Conservation (phyloP, 306 rosid species). For the Ormosia emarginata region DNA sequence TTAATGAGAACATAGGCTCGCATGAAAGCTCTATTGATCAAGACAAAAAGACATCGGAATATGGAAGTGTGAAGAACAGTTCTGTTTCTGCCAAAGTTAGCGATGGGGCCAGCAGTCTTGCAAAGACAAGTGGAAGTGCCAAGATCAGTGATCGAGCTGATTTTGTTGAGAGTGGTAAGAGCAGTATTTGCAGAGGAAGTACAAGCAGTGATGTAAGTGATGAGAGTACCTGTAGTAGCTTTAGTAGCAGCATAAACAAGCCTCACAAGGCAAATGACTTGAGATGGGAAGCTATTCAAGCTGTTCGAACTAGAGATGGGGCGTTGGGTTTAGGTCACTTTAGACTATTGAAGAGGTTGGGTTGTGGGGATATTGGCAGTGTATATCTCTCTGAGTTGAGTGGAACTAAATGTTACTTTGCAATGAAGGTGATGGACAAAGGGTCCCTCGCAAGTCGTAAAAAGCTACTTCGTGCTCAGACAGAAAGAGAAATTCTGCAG, state of each 20-base stretch:
- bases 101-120: constrained; percentile 82
- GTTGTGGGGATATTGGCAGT: constrained; percentile 99
- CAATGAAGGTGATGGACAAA: constrained; percentile 99
- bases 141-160: constrained; percentile 84
- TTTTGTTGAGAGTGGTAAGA: constrained; percentile 93
- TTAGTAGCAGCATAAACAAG: constrained; percentile 83
- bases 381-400: constrained; percentile 94
- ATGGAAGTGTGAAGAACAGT: constrained; percentile 79
- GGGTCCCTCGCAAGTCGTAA: constrained; percentile 90
- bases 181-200: constrained; percentile 94
- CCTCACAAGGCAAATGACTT: constrained; percentile 99
- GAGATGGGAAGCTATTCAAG: constrained; percentile 98
- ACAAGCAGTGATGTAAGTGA: constrained; percentile 97
- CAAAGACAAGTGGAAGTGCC: constrained; percentile 88
- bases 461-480: constrained; percentile 96
- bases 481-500: constrained; percentile 92
- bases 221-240: constrained; percentile 96
- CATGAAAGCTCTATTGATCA: constrained; percentile 58
- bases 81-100: constrained; percentile 85
- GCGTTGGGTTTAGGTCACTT: constrained; percentile 82
- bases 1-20: constrained; percentile 53
- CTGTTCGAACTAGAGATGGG: constrained; percentile 78
- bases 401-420: constrained; percentile 93
- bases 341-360: constrained; percentile 86
- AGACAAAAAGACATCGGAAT: constrained; percentile 77